phyloP scores from a whole-genome alignment of 2,329 filamentous ascomycete species.

The Arthrinium puccinioides region DNA sequence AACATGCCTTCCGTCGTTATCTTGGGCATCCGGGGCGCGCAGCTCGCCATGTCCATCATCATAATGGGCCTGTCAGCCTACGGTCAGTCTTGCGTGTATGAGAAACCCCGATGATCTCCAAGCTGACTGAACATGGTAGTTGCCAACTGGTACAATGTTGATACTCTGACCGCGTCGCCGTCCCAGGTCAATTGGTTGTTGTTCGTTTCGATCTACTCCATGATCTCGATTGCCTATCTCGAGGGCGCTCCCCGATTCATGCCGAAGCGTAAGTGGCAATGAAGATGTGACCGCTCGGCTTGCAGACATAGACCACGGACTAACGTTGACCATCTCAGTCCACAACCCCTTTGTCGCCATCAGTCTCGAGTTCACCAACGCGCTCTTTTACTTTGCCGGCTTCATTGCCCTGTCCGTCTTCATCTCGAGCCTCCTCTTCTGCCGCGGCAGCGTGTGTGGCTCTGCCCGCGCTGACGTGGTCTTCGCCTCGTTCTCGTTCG shows the following conservation, averaged over 20 bases:
- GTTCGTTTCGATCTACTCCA: conserved; percentile 44
- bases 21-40: conserved; percentile 35
- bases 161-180: conserved; percentile 48
- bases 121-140: no score
- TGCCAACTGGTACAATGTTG: conserved; percentile 50
- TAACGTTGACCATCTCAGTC: no score
- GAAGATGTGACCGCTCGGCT: no score
- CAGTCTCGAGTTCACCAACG: conserved; percentile 42
- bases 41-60: conserved; percentile 36
- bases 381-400: conserved; percentile 50
- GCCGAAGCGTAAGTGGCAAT: conserved; percentile 29
- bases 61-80: conserved; percentile 42
- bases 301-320: no score
- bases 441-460: conserved; percentile 48
- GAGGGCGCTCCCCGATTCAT: conserved; percentile 40
- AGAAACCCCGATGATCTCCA: background rate
- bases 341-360: conserved; percentile 42
- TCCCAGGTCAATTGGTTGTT: conserved; percentile 51
- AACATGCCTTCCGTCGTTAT: conserved; percentile 33
- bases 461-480: conserved; percentile 47
- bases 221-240: conserved; percentile 47
- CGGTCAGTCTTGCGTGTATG: conserved; percentile 28
- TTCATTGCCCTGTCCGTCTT: conserved; percentile 53
- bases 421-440: conserved; percentile 48
- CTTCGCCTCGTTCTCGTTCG: conserved; percentile 45